Evolutionary conservation across 768 basidiomycete genomes (phyloP).

Genomic region (Polyporus arcularius): DNA sequence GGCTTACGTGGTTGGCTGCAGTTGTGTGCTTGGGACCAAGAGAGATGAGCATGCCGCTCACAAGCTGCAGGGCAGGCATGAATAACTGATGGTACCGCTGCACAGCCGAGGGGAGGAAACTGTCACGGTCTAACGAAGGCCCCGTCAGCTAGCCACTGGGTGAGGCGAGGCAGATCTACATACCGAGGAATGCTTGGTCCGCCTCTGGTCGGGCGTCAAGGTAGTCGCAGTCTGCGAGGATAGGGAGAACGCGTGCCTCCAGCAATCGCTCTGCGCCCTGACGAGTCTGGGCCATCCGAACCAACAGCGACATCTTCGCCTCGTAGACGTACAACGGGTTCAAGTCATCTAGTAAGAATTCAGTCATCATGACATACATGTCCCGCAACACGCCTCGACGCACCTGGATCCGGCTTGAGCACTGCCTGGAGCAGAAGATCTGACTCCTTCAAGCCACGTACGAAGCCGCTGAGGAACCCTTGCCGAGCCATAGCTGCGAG

Average conservation of each 20-base stretch:
- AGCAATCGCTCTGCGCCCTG: constrained; percentile 83
- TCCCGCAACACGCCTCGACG: constrained; percentile 20
- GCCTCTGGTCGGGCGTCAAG: constrained; percentile 82
- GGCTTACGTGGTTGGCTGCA: constrained; percentile 65
- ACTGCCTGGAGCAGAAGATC: constrained; percentile 75
- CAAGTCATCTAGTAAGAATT: constrained; percentile 63
- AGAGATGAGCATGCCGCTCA: constrained; percentile 76
- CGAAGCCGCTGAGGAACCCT: constrained; percentile 81
- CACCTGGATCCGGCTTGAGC: constrained; percentile 89
- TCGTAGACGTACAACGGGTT: constrained; percentile 94
- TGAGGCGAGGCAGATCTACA: constrained; percentile 9
- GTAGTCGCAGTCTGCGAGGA: constrained; percentile 83
- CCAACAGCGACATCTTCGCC: constrained; percentile 88
- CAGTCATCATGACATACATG: neutral
- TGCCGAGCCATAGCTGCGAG: constrained; percentile 62
- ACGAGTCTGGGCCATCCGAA: constrained; percentile 80
- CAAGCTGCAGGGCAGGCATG: constrained; percentile 82
- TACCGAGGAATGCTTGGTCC: constrained; percentile 82
- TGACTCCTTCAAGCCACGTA: constrained; percentile 80
- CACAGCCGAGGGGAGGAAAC: constrained; percentile 85
- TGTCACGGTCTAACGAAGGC: constrained; percentile 62
- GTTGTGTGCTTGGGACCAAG: constrained; percentile 68
- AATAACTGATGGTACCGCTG: constrained; percentile 91
- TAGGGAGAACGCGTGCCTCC: constrained; percentile 72
- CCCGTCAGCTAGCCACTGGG: neutral